Conservation (phyloP, 1,284 basidiomycete genomes). For the Fistulinella staudtii region DNA sequence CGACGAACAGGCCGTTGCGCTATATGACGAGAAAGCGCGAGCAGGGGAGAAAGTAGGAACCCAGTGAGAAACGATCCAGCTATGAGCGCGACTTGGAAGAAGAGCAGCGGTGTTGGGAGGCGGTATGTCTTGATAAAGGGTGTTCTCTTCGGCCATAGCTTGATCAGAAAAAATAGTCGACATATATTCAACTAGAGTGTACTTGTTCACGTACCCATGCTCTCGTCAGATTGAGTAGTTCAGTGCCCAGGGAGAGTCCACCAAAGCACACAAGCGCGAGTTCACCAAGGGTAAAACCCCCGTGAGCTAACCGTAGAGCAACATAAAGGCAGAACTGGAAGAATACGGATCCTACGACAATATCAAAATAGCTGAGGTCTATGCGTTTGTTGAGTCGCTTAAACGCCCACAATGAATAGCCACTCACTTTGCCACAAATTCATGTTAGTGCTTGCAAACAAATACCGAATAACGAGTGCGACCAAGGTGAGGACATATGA, state of each 20-base stretch:
- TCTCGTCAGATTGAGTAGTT: constrained; percentile 78
- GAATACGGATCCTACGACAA: constrained; percentile 72
- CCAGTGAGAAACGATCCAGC: constrained; percentile 91
- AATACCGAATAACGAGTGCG: constrained; percentile 46
- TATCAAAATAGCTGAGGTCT: constrained; percentile 82
- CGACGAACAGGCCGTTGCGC: constrained; percentile 90
- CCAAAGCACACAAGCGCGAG: constrained; percentile 85
- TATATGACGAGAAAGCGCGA: constrained; percentile 89
- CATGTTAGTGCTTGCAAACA: constrained; percentile 40
- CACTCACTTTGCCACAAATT: constrained; percentile 65
- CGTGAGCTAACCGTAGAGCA: constrained; percentile 85
- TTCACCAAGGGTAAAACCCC: constrained; percentile 94
- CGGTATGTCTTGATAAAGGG: constrained; percentile 91
- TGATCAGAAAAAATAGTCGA: constrained; percentile 14
- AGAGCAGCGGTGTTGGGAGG: constrained; percentile 86
- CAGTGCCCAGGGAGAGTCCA: constrained; percentile 84
- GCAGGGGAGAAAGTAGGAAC: constrained; percentile 90
- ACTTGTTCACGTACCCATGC: constrained; percentile 55
- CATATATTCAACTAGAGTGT: neutral
- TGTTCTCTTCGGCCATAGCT: constrained; percentile 82
- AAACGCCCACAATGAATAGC: constrained; percentile 16
- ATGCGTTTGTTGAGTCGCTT: constrained; percentile 12
- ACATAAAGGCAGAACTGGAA: constrained; percentile 92
- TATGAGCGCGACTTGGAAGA: constrained; percentile 91
- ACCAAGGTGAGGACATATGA: constrained; percentile 48